A percentile compares a stretch with the other conserved stretches of the same genome.
Conservation (phyloP, 371 early-diverging fungal genomes). For the Rhizomucor miehei region DNA sequence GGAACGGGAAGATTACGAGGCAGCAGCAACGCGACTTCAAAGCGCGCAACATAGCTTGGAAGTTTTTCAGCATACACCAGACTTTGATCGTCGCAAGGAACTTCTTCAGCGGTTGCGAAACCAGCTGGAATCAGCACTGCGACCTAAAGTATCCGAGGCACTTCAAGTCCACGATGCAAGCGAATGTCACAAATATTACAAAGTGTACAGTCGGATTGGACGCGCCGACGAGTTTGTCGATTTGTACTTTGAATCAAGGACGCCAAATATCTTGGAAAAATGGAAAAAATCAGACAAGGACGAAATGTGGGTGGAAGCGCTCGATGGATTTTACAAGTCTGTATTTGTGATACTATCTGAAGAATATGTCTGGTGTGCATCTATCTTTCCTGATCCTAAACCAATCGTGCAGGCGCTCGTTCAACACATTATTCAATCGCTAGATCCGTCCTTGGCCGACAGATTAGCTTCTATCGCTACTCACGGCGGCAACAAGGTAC, state of each 20-base stretch:
- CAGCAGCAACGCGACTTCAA: slow-evolving; percentile 56
- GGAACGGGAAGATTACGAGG: slow-evolving; percentile 55
- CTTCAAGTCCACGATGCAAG: slow-evolving; percentile 53
- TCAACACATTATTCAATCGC: slow-evolving; percentile 47
- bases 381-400: slow-evolving; percentile 57
- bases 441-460: slow-evolving; percentile 56
- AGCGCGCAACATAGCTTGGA: slow-evolving; percentile 67
- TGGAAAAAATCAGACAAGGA: slow-evolving; percentile 20
- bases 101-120: slow-evolving; percentile 53
- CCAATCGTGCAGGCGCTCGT: slow-evolving; percentile 51
- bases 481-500: slow-evolving; percentile 31
- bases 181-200: slow-evolving; percentile 47
- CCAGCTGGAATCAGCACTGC: slow-evolving; percentile 53
- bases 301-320: slow-evolving; percentile 23
- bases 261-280: slow-evolving; percentile 7
- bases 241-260: slow-evolving; percentile 51
- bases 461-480: slow-evolving; percentile 23
- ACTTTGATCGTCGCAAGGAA: slow-evolving; percentile 55
- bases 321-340: slow-evolving; percentile 47
- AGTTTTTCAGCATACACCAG: slow-evolving; percentile 65
- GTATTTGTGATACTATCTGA: slow-evolving; percentile 48
- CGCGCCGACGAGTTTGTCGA: slow-evolving; percentile 56
- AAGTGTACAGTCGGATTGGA: slow-evolving; percentile 56
- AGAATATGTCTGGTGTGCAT: slow-evolving; percentile 63
- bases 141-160: slow-evolving; percentile 48